phyloP scores from a whole-genome alignment of 2,329 filamentous ascomycete genomes.

The Hymenoscyphus albidus region DNA sequence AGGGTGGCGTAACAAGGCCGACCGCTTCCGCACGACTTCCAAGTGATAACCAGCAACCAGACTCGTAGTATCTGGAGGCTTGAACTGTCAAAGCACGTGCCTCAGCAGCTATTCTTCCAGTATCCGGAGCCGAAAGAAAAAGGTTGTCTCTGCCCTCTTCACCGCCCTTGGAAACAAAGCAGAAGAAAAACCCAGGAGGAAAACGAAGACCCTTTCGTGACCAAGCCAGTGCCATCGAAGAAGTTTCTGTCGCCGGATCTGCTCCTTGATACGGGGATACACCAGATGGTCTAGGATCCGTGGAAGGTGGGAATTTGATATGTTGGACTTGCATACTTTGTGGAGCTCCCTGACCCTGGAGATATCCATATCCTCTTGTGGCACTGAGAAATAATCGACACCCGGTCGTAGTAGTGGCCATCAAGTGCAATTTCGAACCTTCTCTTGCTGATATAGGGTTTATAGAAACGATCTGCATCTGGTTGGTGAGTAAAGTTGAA shows the following conservation, averaged over 20 bases:
- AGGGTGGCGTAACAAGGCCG: conserved; percentile 69
- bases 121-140: conserved; percentile 84
- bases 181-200: conserved; percentile 86
- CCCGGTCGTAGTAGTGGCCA: conserved; percentile 86
- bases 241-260: conserved; percentile 31
- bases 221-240: conserved; percentile 46
- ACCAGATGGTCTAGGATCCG: conserved; percentile 28
- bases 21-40: conserved; percentile 73
- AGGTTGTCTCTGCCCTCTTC: conserved; percentile 61
- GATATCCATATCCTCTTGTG: conserved; percentile 67
- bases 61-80: conserved; percentile 61
- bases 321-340: conserved; percentile 98
- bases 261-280: conserved; percentile 24
- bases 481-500: conserved; percentile 65
- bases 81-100: conserved; percentile 37
- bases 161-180: conserved; percentile 66
- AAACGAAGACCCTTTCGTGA: conserved; percentile 59
- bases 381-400: conserved; percentile 91
- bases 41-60: conserved; percentile 74
- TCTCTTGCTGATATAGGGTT: conserved; percentile 77
- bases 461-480: conserved; percentile 75
- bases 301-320: conserved; percentile 81
- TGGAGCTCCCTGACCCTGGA: conserved; percentile 56
- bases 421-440: conserved; percentile 78
- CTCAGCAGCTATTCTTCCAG: conserved; percentile 70